phyloP scores from a whole-genome alignment of 352 stramenopile genomes.

The Globisporangium iwayamae region DNA sequence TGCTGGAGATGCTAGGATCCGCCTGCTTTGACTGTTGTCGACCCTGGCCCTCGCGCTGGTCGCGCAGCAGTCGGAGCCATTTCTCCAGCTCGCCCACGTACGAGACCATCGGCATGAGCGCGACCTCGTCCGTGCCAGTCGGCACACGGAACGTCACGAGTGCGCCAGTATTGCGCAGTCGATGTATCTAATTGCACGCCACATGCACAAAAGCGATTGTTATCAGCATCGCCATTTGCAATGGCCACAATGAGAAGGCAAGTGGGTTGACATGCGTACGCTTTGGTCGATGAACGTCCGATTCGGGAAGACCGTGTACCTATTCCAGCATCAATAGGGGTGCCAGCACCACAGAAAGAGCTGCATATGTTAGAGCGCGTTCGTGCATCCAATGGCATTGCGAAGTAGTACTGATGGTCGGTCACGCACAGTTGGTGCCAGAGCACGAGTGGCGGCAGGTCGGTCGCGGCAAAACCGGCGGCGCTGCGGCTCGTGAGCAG shows the following conservation, averaged over 20 bases:
- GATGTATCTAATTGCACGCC: constrained; percentile 30
- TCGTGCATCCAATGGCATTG: background rate
- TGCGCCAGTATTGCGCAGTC: constrained; percentile 30
- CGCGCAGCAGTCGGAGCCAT: constrained; percentile 27
- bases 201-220: background rate
- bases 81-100: constrained; percentile 39
- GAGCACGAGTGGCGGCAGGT: constrained; percentile 38
- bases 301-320: constrained; percentile 55
- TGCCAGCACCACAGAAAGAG: background rate
- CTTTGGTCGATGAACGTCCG: constrained; percentile 64
- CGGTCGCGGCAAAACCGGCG: constrained; percentile 28
- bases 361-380: background rate
- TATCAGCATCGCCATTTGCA: background rate
- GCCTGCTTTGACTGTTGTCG: background rate
- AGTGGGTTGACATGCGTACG: constrained; percentile 19
- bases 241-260: background rate
- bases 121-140: constrained; percentile 35
- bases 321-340: constrained; percentile 15
- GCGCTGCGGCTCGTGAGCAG: constrained; percentile 42
- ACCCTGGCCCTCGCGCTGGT: constrained; percentile 21
- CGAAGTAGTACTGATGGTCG: background rate
- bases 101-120: constrained; percentile 27
- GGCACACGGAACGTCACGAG: constrained; percentile 52
- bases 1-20: constrained; percentile 19
- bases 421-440: constrained; percentile 55